Percentiles rank a stretch among this genome's conserved stretches.
Evolutionary conservation across 176 grass and related monocot genomes (phyloP).

Genomic region (Oryza nivara): DNA sequence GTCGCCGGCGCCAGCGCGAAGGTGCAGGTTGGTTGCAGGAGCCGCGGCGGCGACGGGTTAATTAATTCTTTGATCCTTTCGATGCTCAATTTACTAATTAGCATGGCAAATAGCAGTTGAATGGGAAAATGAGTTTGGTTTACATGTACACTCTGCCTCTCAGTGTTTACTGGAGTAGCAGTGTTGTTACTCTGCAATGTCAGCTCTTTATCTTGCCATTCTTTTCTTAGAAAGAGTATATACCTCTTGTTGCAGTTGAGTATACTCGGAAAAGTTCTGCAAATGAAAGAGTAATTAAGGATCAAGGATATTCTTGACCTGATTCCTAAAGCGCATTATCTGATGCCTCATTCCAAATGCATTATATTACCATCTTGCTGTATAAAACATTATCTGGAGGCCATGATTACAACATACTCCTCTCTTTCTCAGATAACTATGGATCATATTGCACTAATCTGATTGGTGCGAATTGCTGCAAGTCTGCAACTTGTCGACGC

Average conservation of each 20-base stretch:
- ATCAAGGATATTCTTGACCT: too few relatives aligned
- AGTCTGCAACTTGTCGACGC: neutral
- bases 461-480: neutral
- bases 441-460: neutral
- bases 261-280: too few relatives aligned
- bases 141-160: neutral
- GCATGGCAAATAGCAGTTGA: neutral
- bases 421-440: neutral
- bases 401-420: too few relatives aligned
- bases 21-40: constrained; percentile 49
- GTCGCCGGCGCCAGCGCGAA: too few relatives aligned
- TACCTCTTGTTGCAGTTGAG: too few relatives aligned
- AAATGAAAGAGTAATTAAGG: too few relatives aligned
- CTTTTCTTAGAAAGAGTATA: too few relatives aligned
- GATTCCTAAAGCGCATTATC: too few relatives aligned
- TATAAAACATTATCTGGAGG: too few relatives aligned
- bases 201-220: neutral
- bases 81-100: neutral
- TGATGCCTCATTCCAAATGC: too few relatives aligned
- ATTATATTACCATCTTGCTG: too few relatives aligned
- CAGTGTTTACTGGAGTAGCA: neutral
- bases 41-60: neutral
- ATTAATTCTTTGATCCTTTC: constrained; percentile 8
- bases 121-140: neutral
- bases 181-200: neutral